Evolutionary conservation across 2,329 filamentous ascomycete species (phyloP).

Genomic region (Blumeriella jaapii): DNA sequence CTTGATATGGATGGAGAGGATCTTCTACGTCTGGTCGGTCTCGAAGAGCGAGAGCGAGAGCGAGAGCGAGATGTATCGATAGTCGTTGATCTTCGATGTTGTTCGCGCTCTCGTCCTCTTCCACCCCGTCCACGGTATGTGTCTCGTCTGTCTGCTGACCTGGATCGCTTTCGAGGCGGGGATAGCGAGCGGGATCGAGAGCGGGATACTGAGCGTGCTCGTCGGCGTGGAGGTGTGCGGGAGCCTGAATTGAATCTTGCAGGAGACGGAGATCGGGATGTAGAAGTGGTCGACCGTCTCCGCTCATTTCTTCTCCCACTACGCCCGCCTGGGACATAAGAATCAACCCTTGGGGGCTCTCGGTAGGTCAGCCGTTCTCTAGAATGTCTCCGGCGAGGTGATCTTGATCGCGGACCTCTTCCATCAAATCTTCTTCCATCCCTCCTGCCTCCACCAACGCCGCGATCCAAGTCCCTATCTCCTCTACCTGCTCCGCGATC

Average conservation of each 20-base stretch:
- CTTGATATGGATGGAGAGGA: slow-evolving; percentile 21
- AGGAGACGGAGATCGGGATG: slow-evolving; percentile 24
- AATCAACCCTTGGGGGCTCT: slow-evolving; percentile 23
- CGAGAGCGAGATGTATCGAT: slow-evolving; percentile 9
- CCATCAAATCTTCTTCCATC: slow-evolving; percentile 31
- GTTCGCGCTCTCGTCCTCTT: slow-evolving; percentile 23
- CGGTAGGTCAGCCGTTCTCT: slow-evolving; percentile 28
- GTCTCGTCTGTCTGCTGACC: slow-evolving; percentile 22
- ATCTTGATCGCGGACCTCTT: slow-evolving; percentile 35
- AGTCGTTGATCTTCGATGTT: slow-evolving; percentile 22
- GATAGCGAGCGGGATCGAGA: slow-evolving; percentile 25
- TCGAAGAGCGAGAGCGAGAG: slow-evolving; percentile 22
- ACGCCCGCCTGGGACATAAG: slow-evolving; percentile 26
- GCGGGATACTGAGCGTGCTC: slow-evolving; percentile 8
- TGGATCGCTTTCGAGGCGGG: slow-evolving; percentile 24
- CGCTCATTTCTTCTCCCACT: slow-evolving; percentile 23
- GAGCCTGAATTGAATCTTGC: slow-evolving; percentile 22
- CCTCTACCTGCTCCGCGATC: slow-evolving; percentile 25
- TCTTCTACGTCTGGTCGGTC: slow-evolving; percentile 23
- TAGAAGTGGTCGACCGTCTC: slow-evolving; percentile 22
- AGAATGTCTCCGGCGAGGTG: slow-evolving; percentile 30
- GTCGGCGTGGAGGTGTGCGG: slow-evolving; percentile 21
- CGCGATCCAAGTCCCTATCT: slow-evolving; percentile 35
- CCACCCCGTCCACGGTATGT: slow-evolving; percentile 22
- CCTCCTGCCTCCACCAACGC: slow-evolving; percentile 6